Evolutionary conservation across 2,329 filamentous ascomycete genomes (phyloP), one percentile per base, ranked within the genome.

Genomic region (Drechslera avenae): DNA sequence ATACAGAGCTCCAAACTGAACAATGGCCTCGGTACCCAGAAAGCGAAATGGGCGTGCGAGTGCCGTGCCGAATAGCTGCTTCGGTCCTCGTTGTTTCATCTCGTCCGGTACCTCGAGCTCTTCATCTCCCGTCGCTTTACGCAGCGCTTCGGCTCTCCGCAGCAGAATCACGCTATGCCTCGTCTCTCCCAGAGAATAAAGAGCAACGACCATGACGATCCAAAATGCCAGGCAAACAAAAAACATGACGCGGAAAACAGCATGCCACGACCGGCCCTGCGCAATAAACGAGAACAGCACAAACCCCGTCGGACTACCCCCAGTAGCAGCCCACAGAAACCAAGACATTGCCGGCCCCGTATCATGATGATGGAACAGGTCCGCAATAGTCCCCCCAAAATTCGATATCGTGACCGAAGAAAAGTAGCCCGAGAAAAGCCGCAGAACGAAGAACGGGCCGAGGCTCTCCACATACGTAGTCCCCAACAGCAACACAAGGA

Each of bases 1-100:
- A 59, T 79, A 80, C 1, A 78, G 57, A 2, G 78, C 78, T n/a
- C 71, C 73, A 30, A 78, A 78, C 13, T 77, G 72, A 23, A 79
- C 75, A 35, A 81, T 80, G 30, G 77, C 75, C 56, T 80, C 78
- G 1, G 76, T 74, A 10, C 68, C 71, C 3, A 80, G 56, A 41
- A 80, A 80, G 1, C 75, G 66, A 49, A 81, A 79, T 0, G 79
- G 79, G n/a, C 79, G 64, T 17, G 73, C 69, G 5, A 81, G 67
- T 7, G 78, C 72, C 4, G 74, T 71, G 2, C 68, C 62, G 45
- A 80, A 77, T 3, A 80, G 59, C 31, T 76, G 69, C 17, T 66
- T 70, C 4, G 72, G 56, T 16, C 69, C 66, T 31, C 69, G 65
- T 36, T 75, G 73, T 50, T 75, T 74, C 54, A 76, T 60, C 12